Conservation (phyloP, 768 basidiomycete species). For the Amanita rubescens region DNA sequence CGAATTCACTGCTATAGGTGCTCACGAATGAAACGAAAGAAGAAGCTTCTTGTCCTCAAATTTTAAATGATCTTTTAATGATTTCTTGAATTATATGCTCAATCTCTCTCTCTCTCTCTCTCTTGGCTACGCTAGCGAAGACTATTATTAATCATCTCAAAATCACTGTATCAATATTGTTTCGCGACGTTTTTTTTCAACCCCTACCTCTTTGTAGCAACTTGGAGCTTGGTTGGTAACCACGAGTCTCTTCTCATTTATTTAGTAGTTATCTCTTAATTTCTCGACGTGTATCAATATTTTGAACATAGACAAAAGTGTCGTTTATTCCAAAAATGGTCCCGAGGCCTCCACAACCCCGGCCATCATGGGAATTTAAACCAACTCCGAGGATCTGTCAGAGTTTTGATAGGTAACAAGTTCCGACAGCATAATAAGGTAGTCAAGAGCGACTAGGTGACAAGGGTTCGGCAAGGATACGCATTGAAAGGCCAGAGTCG, state of each 20-base stretch:
- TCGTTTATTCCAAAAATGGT: not conserved
- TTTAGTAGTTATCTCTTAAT: not conserved
- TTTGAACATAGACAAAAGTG: not conserved
- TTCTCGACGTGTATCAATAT: not conserved
- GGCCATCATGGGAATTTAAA: not conserved
- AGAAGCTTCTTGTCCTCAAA: not conserved
- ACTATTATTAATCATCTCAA: not conserved
- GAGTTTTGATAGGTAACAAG: not conserved
- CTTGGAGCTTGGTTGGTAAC: not conserved
- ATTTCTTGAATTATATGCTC: not conserved
- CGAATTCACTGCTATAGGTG: not conserved
- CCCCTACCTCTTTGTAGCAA: not conserved
- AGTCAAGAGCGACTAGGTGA: not conserved
- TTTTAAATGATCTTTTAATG: not conserved
- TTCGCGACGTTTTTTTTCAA: too few relatives aligned
- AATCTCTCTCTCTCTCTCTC: not conserved
- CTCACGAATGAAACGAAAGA: constrained; percentile 2
- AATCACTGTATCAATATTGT: not conserved
- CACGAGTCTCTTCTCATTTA: not conserved
- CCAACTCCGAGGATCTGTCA: not conserved
- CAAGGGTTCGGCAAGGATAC: too few relatives aligned
- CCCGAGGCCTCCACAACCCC: too few relatives aligned
- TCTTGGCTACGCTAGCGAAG: not conserved
- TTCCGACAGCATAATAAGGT: not conserved
- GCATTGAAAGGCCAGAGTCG: too few relatives aligned